Evolutionary conservation across 2,329 filamentous ascomycete species (phyloP).

Genomic region (Nemania serpens): DNA sequence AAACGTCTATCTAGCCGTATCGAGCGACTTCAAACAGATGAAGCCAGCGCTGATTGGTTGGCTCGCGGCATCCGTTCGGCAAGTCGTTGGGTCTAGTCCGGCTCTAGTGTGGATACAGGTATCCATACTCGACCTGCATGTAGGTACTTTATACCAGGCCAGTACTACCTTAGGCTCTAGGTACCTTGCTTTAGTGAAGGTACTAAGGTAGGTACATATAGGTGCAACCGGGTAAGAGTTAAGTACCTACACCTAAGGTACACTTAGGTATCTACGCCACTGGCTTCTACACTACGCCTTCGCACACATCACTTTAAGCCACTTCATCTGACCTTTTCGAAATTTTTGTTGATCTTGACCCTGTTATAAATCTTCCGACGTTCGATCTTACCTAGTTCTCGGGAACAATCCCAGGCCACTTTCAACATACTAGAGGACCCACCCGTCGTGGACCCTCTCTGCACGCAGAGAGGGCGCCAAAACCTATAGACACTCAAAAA

Average conservation of each 20-base stretch:
- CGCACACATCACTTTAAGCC: not conserved
- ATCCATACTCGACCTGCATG: too few species aligned
- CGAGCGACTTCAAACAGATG: conserved; percentile 27
- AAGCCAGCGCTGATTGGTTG: conserved; percentile 9
- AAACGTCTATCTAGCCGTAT: conserved; percentile 33
- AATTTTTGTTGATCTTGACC: conserved; percentile 14
- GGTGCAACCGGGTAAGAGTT: too few species aligned
- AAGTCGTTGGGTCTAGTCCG: conserved; percentile 4
- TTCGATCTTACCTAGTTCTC: not conserved
- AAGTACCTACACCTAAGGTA: too few species aligned
- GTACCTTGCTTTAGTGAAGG: too few species aligned
- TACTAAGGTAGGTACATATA: too few species aligned
- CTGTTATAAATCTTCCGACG: conserved; percentile 8
- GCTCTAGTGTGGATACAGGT: not conserved
- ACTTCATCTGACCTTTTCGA: not conserved
- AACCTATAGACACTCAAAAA: too few species aligned
- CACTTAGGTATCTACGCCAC: too few species aligned
- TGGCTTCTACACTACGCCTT: not conserved
- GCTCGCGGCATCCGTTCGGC: conserved; percentile 7
- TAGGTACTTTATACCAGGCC: too few species aligned
- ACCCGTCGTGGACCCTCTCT: too few species aligned
- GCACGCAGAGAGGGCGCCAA: too few species aligned
- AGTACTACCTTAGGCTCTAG: too few species aligned
- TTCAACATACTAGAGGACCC: too few species aligned
- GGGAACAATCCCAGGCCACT: not conserved